phyloP scores from a whole-genome alignment of 305 asterid species.

The Fraxinus greggii region DNA sequence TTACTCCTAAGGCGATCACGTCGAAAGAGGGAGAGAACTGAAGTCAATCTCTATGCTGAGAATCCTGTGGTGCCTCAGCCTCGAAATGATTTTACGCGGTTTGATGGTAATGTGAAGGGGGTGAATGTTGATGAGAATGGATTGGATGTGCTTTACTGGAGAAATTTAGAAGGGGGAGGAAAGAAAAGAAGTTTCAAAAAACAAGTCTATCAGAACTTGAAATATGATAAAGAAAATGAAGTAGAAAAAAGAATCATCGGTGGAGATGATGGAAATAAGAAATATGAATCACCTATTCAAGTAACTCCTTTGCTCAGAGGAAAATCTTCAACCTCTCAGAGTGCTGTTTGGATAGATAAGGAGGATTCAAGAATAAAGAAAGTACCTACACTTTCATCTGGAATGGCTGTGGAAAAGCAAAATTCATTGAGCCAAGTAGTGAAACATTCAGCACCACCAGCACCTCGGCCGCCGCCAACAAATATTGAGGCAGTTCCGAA shows the following conservation, averaged over 20 bases:
- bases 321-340: constrained; percentile 46
- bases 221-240: constrained; percentile 36
- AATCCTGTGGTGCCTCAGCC: constrained; percentile 31
- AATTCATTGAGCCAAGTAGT: constrained; percentile 25
- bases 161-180: constrained; percentile 48
- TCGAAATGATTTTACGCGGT: constrained; percentile 36
- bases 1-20: constrained; percentile 38
- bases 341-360: constrained; percentile 34
- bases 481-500: constrained; percentile 16
- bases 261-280: constrained; percentile 28
- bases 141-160: constrained; percentile 90
- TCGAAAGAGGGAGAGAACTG: constrained; percentile 32
- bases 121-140: constrained; percentile 92
- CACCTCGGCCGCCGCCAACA: constrained; percentile 31
- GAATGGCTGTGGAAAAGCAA: constrained; percentile 30
- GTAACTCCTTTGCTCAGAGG: constrained; percentile 52
- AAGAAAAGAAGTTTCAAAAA: constrained; percentile 43
- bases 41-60: constrained; percentile 11
- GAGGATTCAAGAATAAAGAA: neutral
- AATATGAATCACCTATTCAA: constrained; percentile 35
- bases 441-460: constrained; percentile 26
- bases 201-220: constrained; percentile 38
- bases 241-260: constrained; percentile 50
- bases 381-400: neutral
- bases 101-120: constrained; percentile 69